phyloP scores from a whole-genome alignment of 176 grass and related monocot species.

The Cocos nucifera region DNA sequence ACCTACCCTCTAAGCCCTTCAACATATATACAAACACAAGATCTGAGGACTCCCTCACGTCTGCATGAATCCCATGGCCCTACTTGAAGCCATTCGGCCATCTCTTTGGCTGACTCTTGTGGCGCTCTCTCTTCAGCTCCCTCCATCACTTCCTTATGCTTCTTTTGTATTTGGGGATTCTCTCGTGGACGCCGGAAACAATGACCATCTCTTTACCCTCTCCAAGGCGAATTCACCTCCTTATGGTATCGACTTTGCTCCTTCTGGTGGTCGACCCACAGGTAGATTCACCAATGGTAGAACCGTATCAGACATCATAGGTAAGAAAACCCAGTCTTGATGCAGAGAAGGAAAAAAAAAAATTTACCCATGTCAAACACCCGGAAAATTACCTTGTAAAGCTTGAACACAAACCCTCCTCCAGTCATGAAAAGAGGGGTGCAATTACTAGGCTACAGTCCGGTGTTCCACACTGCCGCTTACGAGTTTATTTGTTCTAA shows the following conservation, averaged over 20 bases:
- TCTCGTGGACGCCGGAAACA: constrained; percentile 78
- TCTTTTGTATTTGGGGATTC: constrained; percentile 95
- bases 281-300: constrained; percentile 90
- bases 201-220: constrained; percentile 73
- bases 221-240: constrained; percentile 76
- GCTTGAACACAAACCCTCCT: too few species aligned
- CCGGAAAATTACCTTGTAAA: too few species aligned
- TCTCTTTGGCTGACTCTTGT: constrained; percentile 13
- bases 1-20: not conserved
- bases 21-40: constrained; percentile 17
- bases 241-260: constrained; percentile 65
- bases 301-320: constrained; percentile 72
- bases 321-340: constrained; percentile 20
- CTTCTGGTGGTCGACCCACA: constrained; percentile 61
- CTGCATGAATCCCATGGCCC: constrained; percentile 21
- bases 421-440: too few species aligned
- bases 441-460: too few species aligned
- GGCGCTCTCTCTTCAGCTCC: constrained; percentile 27
- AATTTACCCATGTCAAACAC: too few species aligned
- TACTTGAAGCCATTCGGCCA: constrained; percentile 12
- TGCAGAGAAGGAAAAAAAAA: too few species aligned
- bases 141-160: constrained; percentile 24
- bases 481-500: too few species aligned
- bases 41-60: not conserved
- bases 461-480: not conserved